Base-by-base conservation (phyloP, 2,329 filamentous ascomycete genomes). In the Penicillium thymicola region DNA sequence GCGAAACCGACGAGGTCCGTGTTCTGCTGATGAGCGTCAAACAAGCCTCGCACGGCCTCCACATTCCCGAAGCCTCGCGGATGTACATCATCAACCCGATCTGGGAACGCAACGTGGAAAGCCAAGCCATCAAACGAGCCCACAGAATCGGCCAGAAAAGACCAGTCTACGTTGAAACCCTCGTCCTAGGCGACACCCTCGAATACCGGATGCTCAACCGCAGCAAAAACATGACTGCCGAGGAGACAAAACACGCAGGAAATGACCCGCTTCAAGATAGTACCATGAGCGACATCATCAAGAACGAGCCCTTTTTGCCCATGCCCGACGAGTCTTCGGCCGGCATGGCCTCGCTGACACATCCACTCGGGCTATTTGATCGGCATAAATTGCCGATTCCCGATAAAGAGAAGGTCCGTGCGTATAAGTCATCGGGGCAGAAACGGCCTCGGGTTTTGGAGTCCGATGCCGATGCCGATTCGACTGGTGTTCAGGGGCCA, bases 61-160 rank as follows among this genome's bases (percentile, higher is more conserved):
- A 97, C 69, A 86, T 97, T 72, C 87, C 86, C 50, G 86, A 85
- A 11, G 92, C 92, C 1, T 94, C 89, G 5, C 81, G 93, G 2
- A 87, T 97, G 10, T 95, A 92, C 73, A 97, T 97, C 60, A 82
- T 96, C 54, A 93, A 89, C 61, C 92, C 93, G 0, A 90, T 96
- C 13, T 88, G 94, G 70, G 89, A 92, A 51, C 91, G 91, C 0
- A 79, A 89, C 61, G 82, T 96, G 0, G 90, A 96, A 71, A 91
- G 89, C 1, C 93, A 97, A 72, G 93, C 93, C 0, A 90, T 97
- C 60, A 96, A 95, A 58, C 87, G 93, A 68, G 91, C 89, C 0
- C 89, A 95, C 63, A 83, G 93, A 13, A 95, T 97, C 65, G 92
- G 91, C 11, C 92, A 97, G 71, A 86, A 77, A 0, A 87, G 84